Evolutionary conservation across 2,329 filamentous ascomycete species (phyloP).

Genomic region (Aplosporella prunicola): DNA sequence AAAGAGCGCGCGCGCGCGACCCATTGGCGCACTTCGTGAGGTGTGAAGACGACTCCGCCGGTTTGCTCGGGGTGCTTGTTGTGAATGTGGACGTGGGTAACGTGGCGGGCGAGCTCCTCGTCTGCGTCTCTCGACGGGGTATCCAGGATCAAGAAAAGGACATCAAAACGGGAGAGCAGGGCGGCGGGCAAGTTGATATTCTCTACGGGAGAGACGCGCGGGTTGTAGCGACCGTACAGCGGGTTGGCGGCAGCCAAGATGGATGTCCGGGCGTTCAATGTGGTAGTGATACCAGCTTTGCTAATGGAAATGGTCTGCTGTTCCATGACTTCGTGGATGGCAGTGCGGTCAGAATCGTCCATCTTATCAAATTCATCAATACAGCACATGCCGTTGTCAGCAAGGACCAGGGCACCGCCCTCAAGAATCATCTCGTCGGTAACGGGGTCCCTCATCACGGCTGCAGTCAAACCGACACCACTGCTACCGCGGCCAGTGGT

Average conservation of each 20-base stretch:
- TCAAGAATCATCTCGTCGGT: slow-evolving; percentile 80
- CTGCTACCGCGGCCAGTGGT: slow-evolving; percentile 73
- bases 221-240: slow-evolving; percentile 96
- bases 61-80: slow-evolving; percentile 72
- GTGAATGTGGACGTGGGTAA: slow-evolving; percentile 95
- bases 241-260: slow-evolving; percentile 96
- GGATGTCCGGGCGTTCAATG: slow-evolving; percentile 88
- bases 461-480: slow-evolving; percentile 72
- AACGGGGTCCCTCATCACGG: slow-evolving; percentile 74
- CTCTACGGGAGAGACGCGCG: slow-evolving; percentile 90
- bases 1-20: slow-evolving; percentile 86
- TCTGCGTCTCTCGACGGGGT: slow-evolving; percentile 83
- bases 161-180: slow-evolving; percentile 90
- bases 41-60: slow-evolving; percentile 69
- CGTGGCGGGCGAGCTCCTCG: slow-evolving; percentile 89
- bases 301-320: slow-evolving; percentile 81
- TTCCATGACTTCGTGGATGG: slow-evolving; percentile 83
- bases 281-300: slow-evolving; percentile 92
- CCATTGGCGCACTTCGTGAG: slow-evolving; percentile 90
- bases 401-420: slow-evolving; percentile 68
- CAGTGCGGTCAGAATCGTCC: slow-evolving; percentile 73
- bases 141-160: slow-evolving; percentile 94
- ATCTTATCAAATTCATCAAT: slow-evolving; percentile 88
- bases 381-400: slow-evolving; percentile 76
- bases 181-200: slow-evolving; percentile 99